Evolutionary conservation across 2,329 filamentous ascomycete genomes (phyloP), one percentile per base, ranked within the genome.

Genomic region (Chrysoporthe cubensis): DNA sequence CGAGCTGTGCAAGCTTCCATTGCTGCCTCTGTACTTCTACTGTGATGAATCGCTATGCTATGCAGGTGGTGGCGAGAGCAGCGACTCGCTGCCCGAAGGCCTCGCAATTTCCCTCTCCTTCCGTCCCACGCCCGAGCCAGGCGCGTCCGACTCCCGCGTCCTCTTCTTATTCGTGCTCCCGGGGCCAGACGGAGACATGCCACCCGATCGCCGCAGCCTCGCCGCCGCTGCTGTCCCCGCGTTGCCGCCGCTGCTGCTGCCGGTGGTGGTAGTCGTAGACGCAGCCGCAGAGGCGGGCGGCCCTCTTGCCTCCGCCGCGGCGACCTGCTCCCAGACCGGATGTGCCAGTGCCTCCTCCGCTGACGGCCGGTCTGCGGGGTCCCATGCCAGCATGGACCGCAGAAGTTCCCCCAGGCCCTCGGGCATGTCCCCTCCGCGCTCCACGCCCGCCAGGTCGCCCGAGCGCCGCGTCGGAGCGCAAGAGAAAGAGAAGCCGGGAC

Each of bases 301-400:
- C 26, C 26, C 26, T 26, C 34, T 43, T 14, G 43, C 44, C 60
- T 42, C 32, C 34, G 32, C 46, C 6, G 11, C 26, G 26, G 26
- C 26, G 26, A 26, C 26, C 26, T 26, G 60, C 26, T 40, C 44
- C 60, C 60, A 62, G 18, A 40, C 18, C 44, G 0, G 9, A 18
- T 40, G 26, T 14, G 60, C 60, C 32, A 52, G 43, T 3, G 46
- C 60, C 37, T 50, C n/a, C 9, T 62, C 44, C 46, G 60, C 60
- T 13, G 44, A 54, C 9, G 60, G 60, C 9, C 60, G 60, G 11
- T 52, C 44, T 8, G 60, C 21, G 26, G 60, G 44, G 8, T 62
- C 44, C 60, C 60, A 62, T n/a, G 46, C 60, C n/a, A 62, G 21
- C 60, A 62, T 62, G 40, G 60, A 50, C 32, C 60, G 43, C 26